phyloP scores from a whole-genome alignment of 192 early-diverging fungal species.

The Ambispora gerdemannii region DNA sequence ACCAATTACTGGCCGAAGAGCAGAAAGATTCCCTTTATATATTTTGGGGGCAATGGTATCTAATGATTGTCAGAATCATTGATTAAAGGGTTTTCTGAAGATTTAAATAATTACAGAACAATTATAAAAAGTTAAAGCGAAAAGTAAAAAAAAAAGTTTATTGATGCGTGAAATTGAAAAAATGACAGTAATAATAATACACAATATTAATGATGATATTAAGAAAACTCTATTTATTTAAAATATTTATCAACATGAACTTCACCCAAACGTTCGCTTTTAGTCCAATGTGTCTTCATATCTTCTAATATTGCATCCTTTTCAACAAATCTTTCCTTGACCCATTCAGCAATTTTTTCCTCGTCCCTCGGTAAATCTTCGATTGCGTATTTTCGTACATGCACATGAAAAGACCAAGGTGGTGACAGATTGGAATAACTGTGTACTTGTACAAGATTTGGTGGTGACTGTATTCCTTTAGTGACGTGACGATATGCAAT shows the following conservation, averaged over 20 bases:
- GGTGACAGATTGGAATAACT: constrained; percentile 38
- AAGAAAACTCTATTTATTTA: constrained; percentile 3
- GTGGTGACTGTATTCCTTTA: constrained; percentile 46
- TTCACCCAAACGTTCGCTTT: constrained; percentile 36
- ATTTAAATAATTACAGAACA: too few species aligned
- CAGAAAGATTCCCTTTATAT: too few species aligned
- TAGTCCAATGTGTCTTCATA: constrained; percentile 51
- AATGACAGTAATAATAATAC: too few species aligned
- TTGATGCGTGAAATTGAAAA: too few species aligned
- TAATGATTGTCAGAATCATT: too few species aligned
- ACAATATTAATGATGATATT: too few species aligned
- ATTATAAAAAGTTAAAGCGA: too few species aligned
- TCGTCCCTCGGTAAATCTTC: constrained; percentile 70
- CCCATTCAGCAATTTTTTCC: constrained; percentile 70
- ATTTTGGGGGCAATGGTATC: too few species aligned
- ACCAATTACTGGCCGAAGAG: too few species aligned
- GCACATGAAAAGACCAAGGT: constrained; percentile 75
- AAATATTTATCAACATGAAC: constrained; percentile 25
- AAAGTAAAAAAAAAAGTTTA: too few species aligned
- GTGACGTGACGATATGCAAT: constrained; percentile 49
- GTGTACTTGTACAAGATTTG: constrained; percentile 52
- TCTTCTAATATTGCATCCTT: constrained; percentile 81
- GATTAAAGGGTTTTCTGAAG: too few species aligned
- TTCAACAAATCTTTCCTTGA: constrained; percentile 71
- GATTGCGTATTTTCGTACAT: constrained; percentile 65